Percentiles rank a stretch among this genome's conserved stretches.
These are phyloP conservation scores for Diaporthe nobilis DNA, from an alignment of 2,329 filamentous ascomycete species.

Conservation along the genomic window DNA sequence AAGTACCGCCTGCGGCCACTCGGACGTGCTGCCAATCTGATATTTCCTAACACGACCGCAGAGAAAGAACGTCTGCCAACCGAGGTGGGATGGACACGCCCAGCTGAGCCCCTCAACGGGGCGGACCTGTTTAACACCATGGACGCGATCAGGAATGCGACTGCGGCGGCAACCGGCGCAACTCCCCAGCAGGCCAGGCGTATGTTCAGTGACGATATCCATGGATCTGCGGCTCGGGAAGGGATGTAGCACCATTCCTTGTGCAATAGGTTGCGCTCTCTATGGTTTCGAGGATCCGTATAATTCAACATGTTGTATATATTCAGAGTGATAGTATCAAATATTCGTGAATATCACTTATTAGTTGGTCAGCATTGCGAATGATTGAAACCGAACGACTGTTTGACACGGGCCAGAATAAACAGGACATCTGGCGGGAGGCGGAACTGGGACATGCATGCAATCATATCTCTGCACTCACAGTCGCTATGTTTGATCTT, in stretches of 20 bases:
- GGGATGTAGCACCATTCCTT: background rate
- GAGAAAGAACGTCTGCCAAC: slow-evolving; percentile 45
- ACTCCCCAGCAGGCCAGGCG: slow-evolving; percentile 22
- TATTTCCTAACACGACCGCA: slow-evolving; percentile 13
- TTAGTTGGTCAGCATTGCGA: background rate
- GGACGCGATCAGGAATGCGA: slow-evolving; percentile 20
- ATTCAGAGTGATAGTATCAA: background rate
- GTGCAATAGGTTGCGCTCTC: background rate
- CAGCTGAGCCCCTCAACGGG: background rate
- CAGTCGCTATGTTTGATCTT: background rate
- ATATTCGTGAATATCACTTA: background rate
- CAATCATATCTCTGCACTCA: too few species aligned
- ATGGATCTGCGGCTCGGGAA: slow-evolving; percentile 11
- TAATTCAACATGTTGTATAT: background rate
- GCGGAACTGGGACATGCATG: background rate
- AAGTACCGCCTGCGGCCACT: too few species aligned
- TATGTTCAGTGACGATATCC: slow-evolving; percentile 16
- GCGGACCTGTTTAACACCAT: background rate
- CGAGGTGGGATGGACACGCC: slow-evolving; percentile 44
- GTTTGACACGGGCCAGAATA: background rate
- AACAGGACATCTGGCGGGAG: background rate
- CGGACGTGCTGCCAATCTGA: background rate
- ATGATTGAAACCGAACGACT: background rate
- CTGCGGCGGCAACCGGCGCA: background rate
- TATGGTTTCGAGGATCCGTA: background rate